phyloP scores from a whole-genome alignment of 495 filamentous ascomycete species.

The Elasticomyces elasticus region DNA sequence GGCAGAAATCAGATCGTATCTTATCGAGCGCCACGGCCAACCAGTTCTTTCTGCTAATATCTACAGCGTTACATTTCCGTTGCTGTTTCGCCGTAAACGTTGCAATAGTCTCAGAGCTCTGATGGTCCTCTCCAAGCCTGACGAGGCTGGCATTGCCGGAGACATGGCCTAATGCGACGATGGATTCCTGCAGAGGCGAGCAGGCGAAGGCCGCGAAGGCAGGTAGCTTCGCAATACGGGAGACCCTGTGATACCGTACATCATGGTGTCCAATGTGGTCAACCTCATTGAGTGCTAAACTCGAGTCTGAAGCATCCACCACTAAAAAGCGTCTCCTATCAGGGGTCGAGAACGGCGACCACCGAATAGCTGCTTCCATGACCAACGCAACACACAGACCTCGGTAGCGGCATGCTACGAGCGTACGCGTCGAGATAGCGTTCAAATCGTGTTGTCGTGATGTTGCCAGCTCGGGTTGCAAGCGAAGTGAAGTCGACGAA shows the following conservation, averaged over 20 bases:
- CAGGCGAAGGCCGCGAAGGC: constrained; percentile 88
- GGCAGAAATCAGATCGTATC: constrained; percentile 82
- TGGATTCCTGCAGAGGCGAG: constrained; percentile 66
- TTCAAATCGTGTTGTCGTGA: too few relatives aligned
- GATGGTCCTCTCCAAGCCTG: constrained; percentile 50
- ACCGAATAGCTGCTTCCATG: constrained; percentile 70
- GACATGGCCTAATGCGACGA: constrained; percentile 76
- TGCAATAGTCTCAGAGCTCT: constrained; percentile 48
- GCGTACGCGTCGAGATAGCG: too few relatives aligned
- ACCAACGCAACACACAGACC: not conserved
- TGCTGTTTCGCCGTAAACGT: constrained; percentile 71
- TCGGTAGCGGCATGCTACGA: not conserved
- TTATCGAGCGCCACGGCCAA: constrained; percentile 83
- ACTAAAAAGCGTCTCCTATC: constrained; percentile 63
- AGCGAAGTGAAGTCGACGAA: too few relatives aligned
- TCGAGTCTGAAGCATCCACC: constrained; percentile 70
- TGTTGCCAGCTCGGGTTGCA: too few relatives aligned
- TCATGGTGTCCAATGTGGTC: constrained; percentile 47
- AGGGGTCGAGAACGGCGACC: constrained; percentile 68
- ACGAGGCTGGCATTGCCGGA: constrained; percentile 78
- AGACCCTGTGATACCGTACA: constrained; percentile 56
- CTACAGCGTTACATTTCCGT: constrained; percentile 81
- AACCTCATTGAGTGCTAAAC: constrained; percentile 69
- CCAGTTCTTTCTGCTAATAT: constrained; percentile 68
- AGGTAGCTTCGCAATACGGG: constrained; percentile 72